A percentile compares a stretch with the other conserved stretches of the same genome.
Evolutionary conservation across 176 grass and related monocot species (phyloP).

Genomic region (Carex parvula): DNA sequence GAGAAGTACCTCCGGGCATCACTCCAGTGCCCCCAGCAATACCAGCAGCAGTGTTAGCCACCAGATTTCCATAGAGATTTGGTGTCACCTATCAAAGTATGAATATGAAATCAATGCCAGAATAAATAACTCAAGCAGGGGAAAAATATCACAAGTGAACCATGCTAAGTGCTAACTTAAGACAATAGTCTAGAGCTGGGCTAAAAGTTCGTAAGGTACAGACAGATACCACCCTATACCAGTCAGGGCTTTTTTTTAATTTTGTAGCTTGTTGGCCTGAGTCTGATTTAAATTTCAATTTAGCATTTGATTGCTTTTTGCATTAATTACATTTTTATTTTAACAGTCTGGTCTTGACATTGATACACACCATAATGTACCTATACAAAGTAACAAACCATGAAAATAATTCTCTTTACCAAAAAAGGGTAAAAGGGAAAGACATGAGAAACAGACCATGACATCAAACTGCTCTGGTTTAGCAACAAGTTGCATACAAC

Average conservation of each 20-base stretch:
- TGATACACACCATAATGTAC: not conserved
- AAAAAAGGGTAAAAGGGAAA: conserved; percentile 3
- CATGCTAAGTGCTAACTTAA: not conserved
- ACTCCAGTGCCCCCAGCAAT: conserved; percentile 93
- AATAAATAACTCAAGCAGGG: conserved; percentile 3
- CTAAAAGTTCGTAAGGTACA: not conserved
- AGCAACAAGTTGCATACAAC: conserved; percentile 97
- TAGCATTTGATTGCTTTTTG: not conserved
- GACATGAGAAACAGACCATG: conserved; percentile 51
- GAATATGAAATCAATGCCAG: conserved; percentile 20
- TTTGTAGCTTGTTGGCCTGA: not conserved
- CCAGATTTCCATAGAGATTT: conserved; percentile 97
- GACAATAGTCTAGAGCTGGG: not conserved
- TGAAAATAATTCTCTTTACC: not conserved
- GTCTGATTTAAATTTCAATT: not conserved
- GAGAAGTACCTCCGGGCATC: conserved; percentile 86
- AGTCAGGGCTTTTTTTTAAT: not conserved
- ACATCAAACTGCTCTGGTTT: conserved; percentile 94
- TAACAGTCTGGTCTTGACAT: not conserved
- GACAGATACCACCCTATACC: not conserved
- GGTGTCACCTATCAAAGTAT: conserved; percentile 75
- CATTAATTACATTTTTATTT: not conserved
- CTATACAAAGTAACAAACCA: not conserved
- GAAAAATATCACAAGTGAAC: conserved; percentile 9
- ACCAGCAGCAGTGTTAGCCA: conserved; percentile 92